Percentiles rank a stretch among this genome's conserved stretches.
Evolutionary conservation across 2,329 filamentous ascomycete species (phyloP).

Genomic region (Dactylellina sp.): DNA sequence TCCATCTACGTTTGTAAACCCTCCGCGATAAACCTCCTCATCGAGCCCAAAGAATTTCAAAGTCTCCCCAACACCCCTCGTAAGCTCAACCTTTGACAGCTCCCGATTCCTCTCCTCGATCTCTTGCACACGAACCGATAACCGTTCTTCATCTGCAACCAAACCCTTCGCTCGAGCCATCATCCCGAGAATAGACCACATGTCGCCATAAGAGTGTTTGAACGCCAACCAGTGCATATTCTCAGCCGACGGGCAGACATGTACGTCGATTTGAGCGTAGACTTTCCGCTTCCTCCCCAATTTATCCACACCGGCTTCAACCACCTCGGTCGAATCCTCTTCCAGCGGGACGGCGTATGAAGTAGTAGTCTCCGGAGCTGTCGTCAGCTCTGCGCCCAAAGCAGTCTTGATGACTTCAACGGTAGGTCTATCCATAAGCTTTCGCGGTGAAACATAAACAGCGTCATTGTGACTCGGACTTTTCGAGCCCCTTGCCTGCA

Average conservation of each 20-base stretch:
- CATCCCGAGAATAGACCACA: conserved; percentile 75
- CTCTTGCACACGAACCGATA: conserved; percentile 76
- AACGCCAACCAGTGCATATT: conserved; percentile 74
- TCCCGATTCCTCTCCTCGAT: conserved; percentile 73
- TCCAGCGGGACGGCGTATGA: conserved; percentile 70
- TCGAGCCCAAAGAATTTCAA: conserved; percentile 75
- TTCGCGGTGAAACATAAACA: too few relatives aligned
- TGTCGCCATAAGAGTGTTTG: conserved; percentile 77
- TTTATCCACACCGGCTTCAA: neutral
- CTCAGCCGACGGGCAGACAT: conserved; percentile 66
- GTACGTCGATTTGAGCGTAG: conserved; percentile 77
- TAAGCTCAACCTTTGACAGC: conserved; percentile 72
- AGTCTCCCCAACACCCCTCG: conserved; percentile 69
- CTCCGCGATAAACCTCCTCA: conserved; percentile 66
- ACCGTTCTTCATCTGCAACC: conserved; percentile 72
- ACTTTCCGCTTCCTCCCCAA: conserved; percentile 35
- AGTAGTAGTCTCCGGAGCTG: conserved; percentile 57
- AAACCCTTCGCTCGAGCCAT: conserved; percentile 75
- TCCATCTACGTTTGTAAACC: conserved; percentile 69
- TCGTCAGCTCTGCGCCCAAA: conserved; percentile 26
- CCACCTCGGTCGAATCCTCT: neutral
- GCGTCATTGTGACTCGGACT: too few relatives aligned
- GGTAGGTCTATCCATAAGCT: conserved; percentile 2
- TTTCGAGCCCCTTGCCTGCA: neutral
- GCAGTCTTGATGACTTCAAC: conserved; percentile 22